Evolutionary conservation across 2,329 filamentous ascomycete species (phyloP).

Genomic region (Metarhizium anisopliae): DNA sequence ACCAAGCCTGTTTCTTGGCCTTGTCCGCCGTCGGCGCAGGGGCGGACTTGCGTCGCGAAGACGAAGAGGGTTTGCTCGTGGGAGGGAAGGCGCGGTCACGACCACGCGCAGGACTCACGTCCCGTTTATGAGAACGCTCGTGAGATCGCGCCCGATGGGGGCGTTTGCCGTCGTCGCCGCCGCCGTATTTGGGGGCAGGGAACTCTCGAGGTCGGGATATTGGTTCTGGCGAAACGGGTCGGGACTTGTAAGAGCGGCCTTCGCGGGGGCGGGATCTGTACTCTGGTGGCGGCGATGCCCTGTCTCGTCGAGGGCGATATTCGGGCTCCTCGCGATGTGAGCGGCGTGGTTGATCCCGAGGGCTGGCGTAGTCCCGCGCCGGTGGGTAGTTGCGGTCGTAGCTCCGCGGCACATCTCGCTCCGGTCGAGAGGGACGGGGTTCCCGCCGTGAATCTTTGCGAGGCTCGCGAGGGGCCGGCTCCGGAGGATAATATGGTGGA

Average conservation of each 20-base stretch:
- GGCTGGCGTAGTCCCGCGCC: neutral
- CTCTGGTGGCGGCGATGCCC: slow-evolving; percentile 10
- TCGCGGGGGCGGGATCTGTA: slow-evolving; percentile 10
- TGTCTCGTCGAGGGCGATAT: slow-evolving; percentile 11
- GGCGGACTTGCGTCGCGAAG: slow-evolving; percentile 8
- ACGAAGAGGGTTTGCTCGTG: slow-evolving; percentile 8
- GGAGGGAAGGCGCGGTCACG: slow-evolving; percentile 7
- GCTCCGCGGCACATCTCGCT: neutral
- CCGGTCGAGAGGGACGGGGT: neutral
- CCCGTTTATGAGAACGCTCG: slow-evolving; percentile 11
- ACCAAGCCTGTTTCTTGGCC: slow-evolving; percentile 20
- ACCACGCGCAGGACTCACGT: slow-evolving; percentile 13
- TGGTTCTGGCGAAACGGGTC: slow-evolving; percentile 6
- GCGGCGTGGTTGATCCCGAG: slow-evolving; percentile 1
- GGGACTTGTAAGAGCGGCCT: neutral
- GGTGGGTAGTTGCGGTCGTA: slow-evolving; percentile 1
- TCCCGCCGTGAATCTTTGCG: neutral
- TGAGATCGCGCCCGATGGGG: slow-evolving; percentile 16
- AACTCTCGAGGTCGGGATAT: slow-evolving; percentile 1
- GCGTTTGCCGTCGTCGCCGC: slow-evolving; percentile 11
- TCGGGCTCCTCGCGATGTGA: slow-evolving; percentile 8
- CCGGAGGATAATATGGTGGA: slow-evolving; percentile 4
- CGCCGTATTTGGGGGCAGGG: slow-evolving; percentile 8
- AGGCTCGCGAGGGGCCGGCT: slow-evolving; percentile 5
- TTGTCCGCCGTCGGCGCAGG: slow-evolving; percentile 12